phyloP scores from a whole-genome alignment of 2,329 filamentous ascomycete genomes.

The Fusarium concolor region DNA sequence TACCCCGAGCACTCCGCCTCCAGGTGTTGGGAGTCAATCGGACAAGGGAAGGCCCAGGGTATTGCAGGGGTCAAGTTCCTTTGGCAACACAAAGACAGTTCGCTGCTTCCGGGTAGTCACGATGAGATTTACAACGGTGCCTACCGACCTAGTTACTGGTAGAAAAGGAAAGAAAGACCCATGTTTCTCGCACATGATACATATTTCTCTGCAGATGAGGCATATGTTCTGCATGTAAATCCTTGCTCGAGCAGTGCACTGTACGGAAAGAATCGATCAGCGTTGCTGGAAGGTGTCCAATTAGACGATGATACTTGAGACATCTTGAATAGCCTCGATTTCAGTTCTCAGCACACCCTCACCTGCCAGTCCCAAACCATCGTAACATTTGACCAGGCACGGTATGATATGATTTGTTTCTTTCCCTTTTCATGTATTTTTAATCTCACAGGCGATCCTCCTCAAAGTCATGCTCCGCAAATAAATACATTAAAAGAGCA shows the following conservation, averaged over 20 bases:
- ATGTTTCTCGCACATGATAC: slow-evolving; percentile 15
- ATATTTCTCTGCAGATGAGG: background rate
- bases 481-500: background rate
- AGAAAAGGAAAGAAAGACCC: slow-evolving; percentile 1
- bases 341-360: slow-evolving; percentile 14
- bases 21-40: slow-evolving; percentile 16
- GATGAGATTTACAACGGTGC: background rate
- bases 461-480: background rate
- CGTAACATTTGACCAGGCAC: background rate
- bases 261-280: slow-evolving; percentile 3
- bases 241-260: slow-evolving; percentile 11
- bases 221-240: slow-evolving; percentile 8
- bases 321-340: slow-evolving; percentile 16
- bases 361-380: slow-evolving; percentile 1
- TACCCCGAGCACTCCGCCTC: slow-evolving; percentile 8
- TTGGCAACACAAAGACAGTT: background rate
- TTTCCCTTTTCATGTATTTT: background rate
- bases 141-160: background rate
- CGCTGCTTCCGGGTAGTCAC: slow-evolving; percentile 21
- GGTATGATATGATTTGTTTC: background rate
- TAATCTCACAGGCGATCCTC: background rate
- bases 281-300: slow-evolving; percentile 6
- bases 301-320: slow-evolving; percentile 7
- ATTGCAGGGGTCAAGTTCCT: slow-evolving; percentile 1
- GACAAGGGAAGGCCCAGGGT: background rate